phyloP scores from a whole-genome alignment of 2,329 filamentous ascomycete genomes.

The Fusarium sp. region DNA sequence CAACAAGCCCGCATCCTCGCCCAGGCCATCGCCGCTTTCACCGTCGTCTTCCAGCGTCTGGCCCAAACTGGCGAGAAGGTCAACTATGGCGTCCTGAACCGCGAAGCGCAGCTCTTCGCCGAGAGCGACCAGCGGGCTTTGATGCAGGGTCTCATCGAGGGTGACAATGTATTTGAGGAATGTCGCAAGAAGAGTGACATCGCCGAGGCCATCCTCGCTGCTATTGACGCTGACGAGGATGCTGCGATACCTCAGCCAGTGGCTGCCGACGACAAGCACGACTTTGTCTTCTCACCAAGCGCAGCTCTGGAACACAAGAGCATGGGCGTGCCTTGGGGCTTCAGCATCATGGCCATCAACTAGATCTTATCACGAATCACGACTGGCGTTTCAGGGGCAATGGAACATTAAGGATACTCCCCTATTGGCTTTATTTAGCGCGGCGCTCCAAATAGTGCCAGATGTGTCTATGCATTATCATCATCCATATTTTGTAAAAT shows the following conservation, averaged over 20 bases:
- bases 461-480: conserved; percentile 43
- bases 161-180: conserved; percentile 44
- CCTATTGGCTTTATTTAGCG: conserved; percentile 31
- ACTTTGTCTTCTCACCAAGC: conserved; percentile 43
- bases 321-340: conserved; percentile 46
- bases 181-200: conserved; percentile 40
- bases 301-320: conserved; percentile 47
- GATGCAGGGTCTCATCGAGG: conserved; percentile 47
- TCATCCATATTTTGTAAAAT: conserved; percentile 46
- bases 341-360: conserved; percentile 49
- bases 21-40: conserved; percentile 46
- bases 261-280: conserved; percentile 44
- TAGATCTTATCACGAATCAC: conserved; percentile 42
- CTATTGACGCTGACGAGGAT: conserved; percentile 48
- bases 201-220: conserved; percentile 43
- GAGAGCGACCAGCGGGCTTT: conserved; percentile 48
- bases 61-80: conserved; percentile 44
- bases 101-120: conserved; percentile 47
- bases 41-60: conserved; percentile 45
- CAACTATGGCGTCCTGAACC: conserved; percentile 46
- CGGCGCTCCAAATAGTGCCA: conserved; percentile 34
- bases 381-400: conserved; percentile 42
- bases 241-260: conserved; percentile 44
- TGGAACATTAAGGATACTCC: conserved; percentile 19
- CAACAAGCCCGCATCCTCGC: conserved; percentile 47